Evolutionary conservation across 2,329 filamentous ascomycete genomes (phyloP).

Genomic region (Paecilomyces dactylethromorphus): DNA sequence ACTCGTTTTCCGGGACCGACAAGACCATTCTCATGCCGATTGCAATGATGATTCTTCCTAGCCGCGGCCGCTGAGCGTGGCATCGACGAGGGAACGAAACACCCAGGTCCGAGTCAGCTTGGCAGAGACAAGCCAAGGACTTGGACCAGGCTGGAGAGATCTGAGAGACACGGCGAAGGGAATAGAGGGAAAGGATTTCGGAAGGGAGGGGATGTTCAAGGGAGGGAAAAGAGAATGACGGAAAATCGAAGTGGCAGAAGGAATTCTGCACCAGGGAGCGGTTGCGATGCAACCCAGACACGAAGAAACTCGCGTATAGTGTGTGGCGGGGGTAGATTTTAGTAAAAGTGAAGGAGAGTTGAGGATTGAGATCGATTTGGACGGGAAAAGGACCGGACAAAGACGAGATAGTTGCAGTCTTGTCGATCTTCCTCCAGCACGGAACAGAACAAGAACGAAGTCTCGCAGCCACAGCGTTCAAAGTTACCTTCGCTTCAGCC

Average conservation of each 20-base stretch:
- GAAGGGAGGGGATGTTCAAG: not conserved
- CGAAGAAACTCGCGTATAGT: not conserved
- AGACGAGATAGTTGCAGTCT: not conserved
- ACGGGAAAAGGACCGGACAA: not conserved
- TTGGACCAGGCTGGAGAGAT: slow-evolving; percentile 33
- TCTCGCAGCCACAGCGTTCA: not conserved
- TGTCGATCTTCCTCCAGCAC: not conserved
- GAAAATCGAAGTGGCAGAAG: slow-evolving; percentile 8
- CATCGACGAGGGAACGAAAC: slow-evolving; percentile 41
- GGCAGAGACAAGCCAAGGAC: slow-evolving; percentile 43
- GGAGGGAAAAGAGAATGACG: slow-evolving; percentile 2
- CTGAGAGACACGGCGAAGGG: slow-evolving; percentile 10
- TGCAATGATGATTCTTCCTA: slow-evolving; percentile 60
- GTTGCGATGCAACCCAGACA: not conserved
- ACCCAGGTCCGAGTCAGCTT: slow-evolving; percentile 41
- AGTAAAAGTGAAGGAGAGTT: not conserved
- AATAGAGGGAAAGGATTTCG: not conserved
- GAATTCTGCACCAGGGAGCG: not conserved
- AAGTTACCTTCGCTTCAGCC: not conserved
- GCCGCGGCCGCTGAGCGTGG: slow-evolving; percentile 42
- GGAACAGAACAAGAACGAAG: not conserved
- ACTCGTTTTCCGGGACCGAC: slow-evolving; percentile 70
- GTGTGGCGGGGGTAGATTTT: not conserved
- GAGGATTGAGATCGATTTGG: not conserved
- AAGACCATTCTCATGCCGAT: slow-evolving; percentile 79